Conservation (phyloP, 805 yeast species). For the Wickerhamia fluorescens region DNA sequence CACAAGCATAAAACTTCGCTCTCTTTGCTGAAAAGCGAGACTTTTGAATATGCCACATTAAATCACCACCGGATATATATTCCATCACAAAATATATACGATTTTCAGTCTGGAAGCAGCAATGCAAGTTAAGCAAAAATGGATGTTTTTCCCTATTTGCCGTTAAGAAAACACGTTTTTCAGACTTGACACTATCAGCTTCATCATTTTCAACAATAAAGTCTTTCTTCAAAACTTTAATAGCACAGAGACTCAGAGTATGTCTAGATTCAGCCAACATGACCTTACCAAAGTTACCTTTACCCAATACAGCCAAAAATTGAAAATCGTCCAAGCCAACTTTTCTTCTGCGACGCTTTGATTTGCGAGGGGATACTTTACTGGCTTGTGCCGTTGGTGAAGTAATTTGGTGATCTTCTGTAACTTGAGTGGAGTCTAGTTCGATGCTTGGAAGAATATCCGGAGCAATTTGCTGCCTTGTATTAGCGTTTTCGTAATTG, state of each 20-base stretch:
- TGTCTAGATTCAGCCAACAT: conserved; percentile 93
- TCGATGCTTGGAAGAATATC: too few relatives aligned
- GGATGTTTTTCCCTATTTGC: conserved; percentile 91
- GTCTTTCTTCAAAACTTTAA: conserved; percentile 93
- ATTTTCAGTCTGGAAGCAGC: conserved; percentile 97
- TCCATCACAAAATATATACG: conserved; percentile 98
- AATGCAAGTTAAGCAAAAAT: conserved; percentile 80
- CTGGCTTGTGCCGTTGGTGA: too few relatives aligned
- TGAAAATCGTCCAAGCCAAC: conserved; percentile 94
- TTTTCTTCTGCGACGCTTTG: conserved; percentile 48
- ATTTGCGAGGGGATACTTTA: conserved; percentile 16
- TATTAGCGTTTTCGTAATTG: conserved; percentile 19
- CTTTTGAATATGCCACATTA: conserved; percentile 98
- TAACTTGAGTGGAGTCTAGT: neutral
- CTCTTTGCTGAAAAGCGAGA: conserved; percentile 80
- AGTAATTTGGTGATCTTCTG: conserved; percentile 1
- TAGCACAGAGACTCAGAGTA: conserved; percentile 79
- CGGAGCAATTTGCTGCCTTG: conserved; percentile 11
- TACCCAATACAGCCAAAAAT: conserved; percentile 90
- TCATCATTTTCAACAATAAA: conserved; percentile 94
- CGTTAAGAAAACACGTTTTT: conserved; percentile 79
- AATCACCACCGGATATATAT: conserved; percentile 94
- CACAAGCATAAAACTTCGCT: conserved; percentile 97
- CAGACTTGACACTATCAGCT: conserved; percentile 90
- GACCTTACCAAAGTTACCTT: conserved; percentile 98